phyloP scores from a whole-genome alignment of 257 asterid species.

The Rehmannia glutinosa region DNA sequence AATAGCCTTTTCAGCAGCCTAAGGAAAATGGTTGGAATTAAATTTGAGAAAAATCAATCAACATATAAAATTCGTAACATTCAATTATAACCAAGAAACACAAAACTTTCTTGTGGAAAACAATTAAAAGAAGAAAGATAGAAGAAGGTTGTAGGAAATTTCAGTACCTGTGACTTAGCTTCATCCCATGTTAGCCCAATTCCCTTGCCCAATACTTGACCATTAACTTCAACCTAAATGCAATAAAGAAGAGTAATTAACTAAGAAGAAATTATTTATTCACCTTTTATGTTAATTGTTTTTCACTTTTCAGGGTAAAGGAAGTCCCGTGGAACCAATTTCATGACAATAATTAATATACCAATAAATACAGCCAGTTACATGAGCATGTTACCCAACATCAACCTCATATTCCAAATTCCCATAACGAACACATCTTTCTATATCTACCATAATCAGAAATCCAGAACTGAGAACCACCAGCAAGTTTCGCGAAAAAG shows the following conservation, averaged over 20 bases:
- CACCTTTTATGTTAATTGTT: background rate
- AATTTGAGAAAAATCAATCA: background rate
- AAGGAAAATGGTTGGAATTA: slow-evolving; percentile 6
- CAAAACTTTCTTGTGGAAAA: background rate
- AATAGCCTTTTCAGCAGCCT: slow-evolving; percentile 98
- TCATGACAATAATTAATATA: background rate
- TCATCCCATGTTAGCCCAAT: slow-evolving; percentile 85
- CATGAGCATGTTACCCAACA: background rate
- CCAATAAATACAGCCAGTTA: background rate
- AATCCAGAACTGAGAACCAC: background rate
- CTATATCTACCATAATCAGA: background rate
- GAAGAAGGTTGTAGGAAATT: background rate
- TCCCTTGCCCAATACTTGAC: slow-evolving; percentile 85
- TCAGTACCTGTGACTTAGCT: slow-evolving; percentile 80
- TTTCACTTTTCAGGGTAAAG: background rate
- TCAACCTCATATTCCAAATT: no score
- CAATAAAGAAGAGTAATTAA: slow-evolving; percentile 15
- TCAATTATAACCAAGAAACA: background rate
- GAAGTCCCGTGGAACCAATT: slow-evolving; percentile 5
- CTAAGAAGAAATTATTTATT: background rate
- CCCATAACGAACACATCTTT: background rate
- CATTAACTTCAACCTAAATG: slow-evolving; percentile 80
- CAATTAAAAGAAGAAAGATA: background rate
- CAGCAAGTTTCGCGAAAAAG: slow-evolving; percentile 3
- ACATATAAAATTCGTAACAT: background rate